Evolutionary conservation across 441 rosid genomes (phyloP).

Genomic region (Eruca vesicaria): DNA sequence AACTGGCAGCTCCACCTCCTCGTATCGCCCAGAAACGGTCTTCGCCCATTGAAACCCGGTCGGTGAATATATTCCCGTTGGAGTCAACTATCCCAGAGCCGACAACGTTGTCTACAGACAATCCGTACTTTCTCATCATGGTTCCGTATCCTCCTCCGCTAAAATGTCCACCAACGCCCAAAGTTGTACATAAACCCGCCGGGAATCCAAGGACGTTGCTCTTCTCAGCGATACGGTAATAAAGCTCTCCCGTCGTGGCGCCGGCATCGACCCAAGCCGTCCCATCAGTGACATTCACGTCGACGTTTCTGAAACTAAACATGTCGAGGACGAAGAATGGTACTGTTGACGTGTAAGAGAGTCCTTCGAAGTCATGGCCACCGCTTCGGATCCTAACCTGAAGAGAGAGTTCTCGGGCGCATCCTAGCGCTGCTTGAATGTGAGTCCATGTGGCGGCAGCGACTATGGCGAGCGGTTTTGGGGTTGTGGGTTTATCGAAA

Average conservation of each 20-base stretch:
- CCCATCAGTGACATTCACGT: constrained; percentile 30
- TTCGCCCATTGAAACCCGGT: constrained; percentile 47
- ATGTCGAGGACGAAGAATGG: constrained; percentile 49
- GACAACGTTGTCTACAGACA: constrained; percentile 46
- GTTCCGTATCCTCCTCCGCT: too few species aligned
- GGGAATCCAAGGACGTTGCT: constrained; percentile 48
- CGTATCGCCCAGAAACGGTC: constrained; percentile 52
- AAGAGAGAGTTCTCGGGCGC: constrained; percentile 36
- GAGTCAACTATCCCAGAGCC: constrained; percentile 37
- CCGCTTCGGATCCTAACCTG: constrained; percentile 53
- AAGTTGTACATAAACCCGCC: constrained; percentile 38
- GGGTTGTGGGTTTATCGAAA: constrained; percentile 32
- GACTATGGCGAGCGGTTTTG: constrained; percentile 43
- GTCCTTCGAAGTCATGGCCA: constrained; percentile 59
- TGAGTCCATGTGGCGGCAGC: constrained; percentile 43
- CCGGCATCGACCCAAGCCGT: constrained; percentile 51
- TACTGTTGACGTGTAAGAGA: constrained; percentile 41
- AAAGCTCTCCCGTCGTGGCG: constrained; percentile 43
- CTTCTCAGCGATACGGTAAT: constrained; percentile 36
- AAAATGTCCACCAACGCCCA: too few species aligned
- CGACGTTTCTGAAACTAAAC: constrained; percentile 37
- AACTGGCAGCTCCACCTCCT: constrained; percentile 47
- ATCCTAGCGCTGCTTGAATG: constrained; percentile 43
- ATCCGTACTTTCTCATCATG: constrained; percentile 45
- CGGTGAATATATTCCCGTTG: constrained; percentile 21